phyloP scores from a whole-genome alignment of 164 flowering plant species.

The Nelumbo lutea region DNA sequence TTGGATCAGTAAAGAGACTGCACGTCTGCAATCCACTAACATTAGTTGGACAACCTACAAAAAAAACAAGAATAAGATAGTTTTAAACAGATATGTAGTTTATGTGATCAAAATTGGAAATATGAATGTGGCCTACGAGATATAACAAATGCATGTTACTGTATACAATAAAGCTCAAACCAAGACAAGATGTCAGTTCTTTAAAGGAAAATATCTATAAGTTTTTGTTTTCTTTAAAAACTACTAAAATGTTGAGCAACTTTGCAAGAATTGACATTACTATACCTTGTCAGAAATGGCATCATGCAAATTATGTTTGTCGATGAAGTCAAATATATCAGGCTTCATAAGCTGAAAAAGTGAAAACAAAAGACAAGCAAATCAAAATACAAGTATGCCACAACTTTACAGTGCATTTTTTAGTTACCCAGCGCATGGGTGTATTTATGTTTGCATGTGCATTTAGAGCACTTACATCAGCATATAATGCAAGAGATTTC shows the following conservation, averaged over 20 bases:
- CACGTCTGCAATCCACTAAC: slow-evolving; percentile 82
- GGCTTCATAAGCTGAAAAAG: slow-evolving; percentile 80
- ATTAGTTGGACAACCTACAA: slow-evolving; percentile 81
- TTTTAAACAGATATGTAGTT: not conserved
- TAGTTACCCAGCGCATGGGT: not conserved
- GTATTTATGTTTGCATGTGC: not conserved
- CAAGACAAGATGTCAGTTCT: not conserved
- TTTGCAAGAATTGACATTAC: slow-evolving; percentile 1
- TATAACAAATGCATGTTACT: not conserved
- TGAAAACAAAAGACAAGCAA: slow-evolving; percentile 11
- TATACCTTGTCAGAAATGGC: slow-evolving; percentile 84
- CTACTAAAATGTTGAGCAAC: not conserved
- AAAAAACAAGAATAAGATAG: slow-evolving; percentile 2
- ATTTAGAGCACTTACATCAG: slow-evolving; percentile 72
- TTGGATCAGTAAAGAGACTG: slow-evolving; percentile 72
- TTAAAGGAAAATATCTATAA: not conserved
- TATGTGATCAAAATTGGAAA: not conserved
- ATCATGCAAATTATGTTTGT: slow-evolving; percentile 79
- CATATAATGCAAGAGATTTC: slow-evolving; percentile 82
- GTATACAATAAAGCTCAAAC: not conserved
- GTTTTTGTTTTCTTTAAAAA: not conserved
- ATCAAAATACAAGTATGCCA: not conserved
- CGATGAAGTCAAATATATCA: slow-evolving; percentile 80
- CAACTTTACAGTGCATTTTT: not conserved
- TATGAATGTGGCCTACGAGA: not conserved